These are phyloP conservation scores for Rhodotorula sp. DNA, from an alignment of 1,284 basidiomycete species.

Conservation along the genomic window DNA sequence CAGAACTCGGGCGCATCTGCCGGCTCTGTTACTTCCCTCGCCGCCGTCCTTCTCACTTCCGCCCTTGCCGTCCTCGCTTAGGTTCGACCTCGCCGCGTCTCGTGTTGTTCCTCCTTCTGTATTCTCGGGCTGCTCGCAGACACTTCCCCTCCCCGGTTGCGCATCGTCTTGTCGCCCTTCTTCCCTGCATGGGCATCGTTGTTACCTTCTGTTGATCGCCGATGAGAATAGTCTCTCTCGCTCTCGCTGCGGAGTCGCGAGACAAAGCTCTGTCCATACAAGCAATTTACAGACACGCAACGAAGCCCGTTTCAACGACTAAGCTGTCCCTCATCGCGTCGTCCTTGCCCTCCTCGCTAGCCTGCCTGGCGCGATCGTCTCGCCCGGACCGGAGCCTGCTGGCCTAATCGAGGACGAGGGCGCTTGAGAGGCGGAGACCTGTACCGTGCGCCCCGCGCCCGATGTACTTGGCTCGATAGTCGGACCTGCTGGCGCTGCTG, in stretches of 20 bases:
- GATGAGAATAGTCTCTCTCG: too few relatives aligned
- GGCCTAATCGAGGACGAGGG: background rate
- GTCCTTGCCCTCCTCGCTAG: background rate
- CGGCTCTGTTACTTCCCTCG: background rate
- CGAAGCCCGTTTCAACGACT: too few relatives aligned
- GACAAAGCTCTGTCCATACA: background rate
- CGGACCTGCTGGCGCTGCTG: background rate
- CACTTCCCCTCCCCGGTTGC: too few relatives aligned
- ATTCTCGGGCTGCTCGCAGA: too few relatives aligned
- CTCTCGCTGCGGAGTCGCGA: too few relatives aligned
- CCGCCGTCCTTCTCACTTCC: background rate
- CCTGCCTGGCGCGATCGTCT: background rate
- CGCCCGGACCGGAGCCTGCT: background rate
- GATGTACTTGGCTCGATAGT: slow-evolving; percentile 2
- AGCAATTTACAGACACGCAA: background rate
- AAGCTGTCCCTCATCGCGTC: too few relatives aligned
- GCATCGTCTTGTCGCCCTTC: too few relatives aligned
- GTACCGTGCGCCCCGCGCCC: background rate
- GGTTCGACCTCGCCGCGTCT: too few relatives aligned
- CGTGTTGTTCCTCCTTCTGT: too few relatives aligned
- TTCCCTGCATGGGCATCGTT: too few relatives aligned
- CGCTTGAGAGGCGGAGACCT: slow-evolving; percentile 4
- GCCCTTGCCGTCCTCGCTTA: background rate
- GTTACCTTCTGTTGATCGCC: too few relatives aligned
- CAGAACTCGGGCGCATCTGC: slow-evolving; percentile 2